A percentile compares a stretch with the other conserved stretches of the same genome.
phyloP scores from a whole-genome alignment of 768 basidiomycete species.

The Lactifluus pinguis region DNA sequence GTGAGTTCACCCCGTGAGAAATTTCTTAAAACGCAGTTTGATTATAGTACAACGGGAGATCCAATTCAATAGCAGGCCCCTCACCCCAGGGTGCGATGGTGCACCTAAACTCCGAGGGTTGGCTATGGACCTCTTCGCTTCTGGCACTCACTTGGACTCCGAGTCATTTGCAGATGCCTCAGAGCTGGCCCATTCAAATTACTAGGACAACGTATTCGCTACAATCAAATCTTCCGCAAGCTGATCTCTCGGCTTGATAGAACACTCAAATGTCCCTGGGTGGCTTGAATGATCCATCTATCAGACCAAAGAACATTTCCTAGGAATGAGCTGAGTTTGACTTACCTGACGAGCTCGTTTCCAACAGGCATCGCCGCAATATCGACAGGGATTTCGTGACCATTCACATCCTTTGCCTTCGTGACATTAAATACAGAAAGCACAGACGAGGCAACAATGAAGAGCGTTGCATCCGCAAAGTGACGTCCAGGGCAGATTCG shows the following conservation, averaged over 20 bases:
- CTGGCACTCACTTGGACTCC: too few species aligned
- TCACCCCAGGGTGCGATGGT: too few species aligned
- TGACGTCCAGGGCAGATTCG: slow-evolving; percentile 11
- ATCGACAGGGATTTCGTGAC: background rate
- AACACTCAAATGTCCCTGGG: background rate
- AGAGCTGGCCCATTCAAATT: background rate
- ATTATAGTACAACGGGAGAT: too few species aligned
- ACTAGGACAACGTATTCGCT: background rate
- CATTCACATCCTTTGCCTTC: background rate
- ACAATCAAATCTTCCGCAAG: background rate
- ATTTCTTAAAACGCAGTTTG: too few species aligned
- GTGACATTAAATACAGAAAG: background rate
- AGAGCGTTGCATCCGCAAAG: slow-evolving; percentile 4
- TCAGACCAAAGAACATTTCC: too few species aligned
- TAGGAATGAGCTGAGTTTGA: background rate
- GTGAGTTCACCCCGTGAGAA: too few species aligned
- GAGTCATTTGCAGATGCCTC: too few species aligned
- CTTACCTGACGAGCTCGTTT: background rate
- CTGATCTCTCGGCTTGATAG: slow-evolving; percentile 4
- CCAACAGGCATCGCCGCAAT: background rate
- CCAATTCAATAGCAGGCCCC: too few species aligned
- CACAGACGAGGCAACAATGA: background rate
- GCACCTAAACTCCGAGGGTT: too few species aligned
- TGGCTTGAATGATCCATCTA: background rate
- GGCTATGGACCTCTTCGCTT: too few species aligned